Percentiles rank a stretch among this genome's conserved stretches.
These are phyloP conservation scores for Trypanosoma melophagium DNA, from an alignment of 208 protist genomes.

Conservation along the genomic window DNA sequence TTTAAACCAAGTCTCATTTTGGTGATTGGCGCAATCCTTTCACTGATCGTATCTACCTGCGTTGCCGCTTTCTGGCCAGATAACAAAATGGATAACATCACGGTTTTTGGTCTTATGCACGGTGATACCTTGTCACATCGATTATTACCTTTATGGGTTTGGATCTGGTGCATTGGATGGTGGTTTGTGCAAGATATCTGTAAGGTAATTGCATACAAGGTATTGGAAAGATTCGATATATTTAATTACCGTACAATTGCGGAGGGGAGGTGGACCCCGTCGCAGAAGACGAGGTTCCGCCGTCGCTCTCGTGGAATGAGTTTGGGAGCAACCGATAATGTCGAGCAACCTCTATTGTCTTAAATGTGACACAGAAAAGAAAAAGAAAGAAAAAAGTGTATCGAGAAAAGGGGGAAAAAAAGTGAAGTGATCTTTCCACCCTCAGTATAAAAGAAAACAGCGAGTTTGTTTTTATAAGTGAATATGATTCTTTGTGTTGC, in stretches of 20 bases:
- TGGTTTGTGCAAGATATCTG: conserved; percentile 52
- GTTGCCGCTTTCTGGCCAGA: conserved; percentile 37
- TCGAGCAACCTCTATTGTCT: conserved; percentile 24
- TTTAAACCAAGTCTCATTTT: conserved; percentile 23
- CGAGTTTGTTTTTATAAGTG: neutral
- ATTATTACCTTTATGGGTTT: conserved; percentile 42
- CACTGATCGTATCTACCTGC: conserved; percentile 28
- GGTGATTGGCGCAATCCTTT: conserved; percentile 23
- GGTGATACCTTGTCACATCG: conserved; percentile 19
- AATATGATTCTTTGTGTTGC: too few species aligned
- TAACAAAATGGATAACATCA: conserved; percentile 25
- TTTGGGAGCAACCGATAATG: conserved; percentile 28
- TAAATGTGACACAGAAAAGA: conserved; percentile 1
- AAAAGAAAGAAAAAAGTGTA: conserved; percentile 9
- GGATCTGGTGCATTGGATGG: conserved; percentile 49
- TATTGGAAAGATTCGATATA: conserved; percentile 38
- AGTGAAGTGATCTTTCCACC: neutral
- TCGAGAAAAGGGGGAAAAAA: neutral
- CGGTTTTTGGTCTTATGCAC: conserved; percentile 33
- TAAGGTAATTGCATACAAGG: conserved; percentile 29
- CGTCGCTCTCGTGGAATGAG: conserved; percentile 26
- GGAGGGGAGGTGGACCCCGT: conserved; percentile 25
- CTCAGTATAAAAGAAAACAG: neutral
- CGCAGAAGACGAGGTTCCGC: conserved; percentile 14
- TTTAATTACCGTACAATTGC: conserved; percentile 31